Percentiles rank a stretch among this genome's conserved stretches.
Evolutionary conservation across 768 basidiomycete species (phyloP).

Genomic region (Phlebiopsis flavidoalba): DNA sequence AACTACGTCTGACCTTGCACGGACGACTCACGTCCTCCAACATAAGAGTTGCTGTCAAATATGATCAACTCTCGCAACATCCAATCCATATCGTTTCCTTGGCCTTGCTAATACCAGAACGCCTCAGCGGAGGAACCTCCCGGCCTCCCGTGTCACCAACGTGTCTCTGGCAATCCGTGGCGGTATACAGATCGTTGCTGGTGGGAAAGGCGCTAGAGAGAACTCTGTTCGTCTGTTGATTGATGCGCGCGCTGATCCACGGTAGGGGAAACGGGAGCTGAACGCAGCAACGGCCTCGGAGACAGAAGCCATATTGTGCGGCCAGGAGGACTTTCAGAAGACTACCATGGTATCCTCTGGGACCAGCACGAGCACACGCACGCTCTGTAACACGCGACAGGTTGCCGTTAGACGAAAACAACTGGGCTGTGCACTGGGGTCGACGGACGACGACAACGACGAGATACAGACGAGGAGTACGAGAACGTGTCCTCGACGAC

Average conservation of each 20-base stretch:
- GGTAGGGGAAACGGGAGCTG: conserved; percentile 10
- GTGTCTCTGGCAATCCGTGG: conserved; percentile 77
- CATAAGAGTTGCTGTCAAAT: conserved; percentile 69
- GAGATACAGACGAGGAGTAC: too few relatives aligned
- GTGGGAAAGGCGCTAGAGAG: too few relatives aligned
- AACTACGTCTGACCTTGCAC: neutral
- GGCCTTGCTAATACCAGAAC: conserved; percentile 78
- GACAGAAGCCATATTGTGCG: conserved; percentile 2
- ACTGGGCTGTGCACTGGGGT: too few relatives aligned
- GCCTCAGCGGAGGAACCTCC: conserved; percentile 81
- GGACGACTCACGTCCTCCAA: conserved; percentile 81
- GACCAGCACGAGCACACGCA: too few relatives aligned
- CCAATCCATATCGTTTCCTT: conserved; percentile 62
- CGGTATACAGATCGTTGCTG: too few relatives aligned
- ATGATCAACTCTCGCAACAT: conserved; percentile 81
- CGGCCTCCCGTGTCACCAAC: conserved; percentile 91
- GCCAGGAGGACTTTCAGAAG: neutral
- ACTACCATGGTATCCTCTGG: too few relatives aligned
- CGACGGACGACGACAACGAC: too few relatives aligned
- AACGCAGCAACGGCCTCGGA: conserved; percentile 1
- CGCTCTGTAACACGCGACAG: too few relatives aligned
- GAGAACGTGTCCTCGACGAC: too few relatives aligned
- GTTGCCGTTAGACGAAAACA: too few relatives aligned
- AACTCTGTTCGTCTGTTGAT: conserved; percentile 1
- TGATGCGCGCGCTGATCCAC: conserved; percentile 2